These are phyloP conservation scores for Pythium apleroticum DNA, from an alignment of 352 stramenopile genomes.

Conservation along the genomic window DNA sequence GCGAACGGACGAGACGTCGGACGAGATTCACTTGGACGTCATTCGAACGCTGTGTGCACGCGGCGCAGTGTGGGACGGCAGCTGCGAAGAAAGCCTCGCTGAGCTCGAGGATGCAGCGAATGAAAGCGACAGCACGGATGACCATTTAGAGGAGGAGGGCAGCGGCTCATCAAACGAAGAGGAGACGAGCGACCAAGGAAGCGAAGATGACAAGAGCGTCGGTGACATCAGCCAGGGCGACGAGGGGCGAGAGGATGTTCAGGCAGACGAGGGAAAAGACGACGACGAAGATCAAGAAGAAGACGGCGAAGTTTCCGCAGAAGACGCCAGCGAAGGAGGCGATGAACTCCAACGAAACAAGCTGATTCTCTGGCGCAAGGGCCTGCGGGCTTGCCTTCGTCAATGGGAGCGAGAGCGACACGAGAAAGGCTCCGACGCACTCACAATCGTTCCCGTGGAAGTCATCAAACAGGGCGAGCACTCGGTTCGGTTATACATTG, in stretches of 20 bases:
- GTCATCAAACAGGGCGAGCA: conserved; percentile 13
- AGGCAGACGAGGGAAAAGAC: background rate
- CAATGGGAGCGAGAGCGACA: background rate
- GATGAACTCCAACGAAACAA: background rate
- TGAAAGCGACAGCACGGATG: no score
- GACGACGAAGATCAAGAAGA: background rate
- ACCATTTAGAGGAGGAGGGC: no score
- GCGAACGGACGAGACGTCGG: background rate
- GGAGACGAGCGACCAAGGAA: no score
- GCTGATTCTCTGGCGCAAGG: background rate
- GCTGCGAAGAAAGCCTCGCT: background rate
- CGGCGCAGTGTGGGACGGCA: background rate
- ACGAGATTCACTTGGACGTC: background rate
- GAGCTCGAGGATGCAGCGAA: background rate
- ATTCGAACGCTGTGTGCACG: background rate
- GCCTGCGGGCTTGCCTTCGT: background rate
- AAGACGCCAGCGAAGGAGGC: no score
- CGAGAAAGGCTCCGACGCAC: background rate
- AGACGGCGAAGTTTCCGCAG: background rate
- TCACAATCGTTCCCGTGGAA: conserved; percentile 7
- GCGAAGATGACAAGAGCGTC: no score
- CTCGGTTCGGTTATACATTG: conserved; percentile 12
- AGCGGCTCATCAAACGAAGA: no score
- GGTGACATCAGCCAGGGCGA: no score
- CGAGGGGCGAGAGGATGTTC: no score